phyloP scores from a whole-genome alignment of 495 filamentous ascomycete species.

The Darksidea phi region DNA sequence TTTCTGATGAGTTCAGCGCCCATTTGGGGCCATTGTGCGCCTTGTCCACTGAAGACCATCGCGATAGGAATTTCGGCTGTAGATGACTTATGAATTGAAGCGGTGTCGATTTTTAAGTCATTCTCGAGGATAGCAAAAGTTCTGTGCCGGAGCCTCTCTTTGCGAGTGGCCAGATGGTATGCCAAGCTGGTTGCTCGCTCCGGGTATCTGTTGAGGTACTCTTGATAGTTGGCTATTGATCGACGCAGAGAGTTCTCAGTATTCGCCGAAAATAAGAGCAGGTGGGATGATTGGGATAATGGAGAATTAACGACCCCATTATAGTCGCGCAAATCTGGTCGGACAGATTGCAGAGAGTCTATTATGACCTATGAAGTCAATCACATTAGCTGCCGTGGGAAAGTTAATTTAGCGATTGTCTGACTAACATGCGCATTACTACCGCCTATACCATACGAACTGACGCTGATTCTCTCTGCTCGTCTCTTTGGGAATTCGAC shows the following conservation, averaged over 20 bases:
- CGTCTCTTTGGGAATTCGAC: conserved; percentile 40
- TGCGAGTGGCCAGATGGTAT: not conserved
- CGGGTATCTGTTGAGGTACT: not conserved
- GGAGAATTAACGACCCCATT: too few species aligned
- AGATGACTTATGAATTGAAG: not conserved
- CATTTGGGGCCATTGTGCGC: conserved; percentile 32
- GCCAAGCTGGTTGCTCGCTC: conserved; percentile 5
- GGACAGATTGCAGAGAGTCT: conserved; percentile 1
- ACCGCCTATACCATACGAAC: conserved; percentile 37
- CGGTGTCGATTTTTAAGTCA: too few species aligned
- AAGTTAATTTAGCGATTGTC: too few species aligned
- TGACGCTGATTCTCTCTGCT: conserved; percentile 35
- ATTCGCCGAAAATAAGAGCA: not conserved
- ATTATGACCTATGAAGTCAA: too few species aligned
- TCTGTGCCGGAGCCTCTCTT: not conserved
- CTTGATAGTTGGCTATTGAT: not conserved
- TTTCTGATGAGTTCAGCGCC: not conserved
- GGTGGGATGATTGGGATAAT: too few species aligned
- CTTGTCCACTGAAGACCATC: conserved; percentile 31
- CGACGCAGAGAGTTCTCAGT: not conserved
- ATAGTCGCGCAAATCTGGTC: too few species aligned
- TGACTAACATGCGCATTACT: conserved; percentile 13
- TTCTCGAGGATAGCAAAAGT: not conserved
- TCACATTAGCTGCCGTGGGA: too few species aligned
- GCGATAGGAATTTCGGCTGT: not conserved